phyloP scores from a whole-genome alignment of 495 filamentous ascomycete species.

The Thermothielavioides terrestris region DNA sequence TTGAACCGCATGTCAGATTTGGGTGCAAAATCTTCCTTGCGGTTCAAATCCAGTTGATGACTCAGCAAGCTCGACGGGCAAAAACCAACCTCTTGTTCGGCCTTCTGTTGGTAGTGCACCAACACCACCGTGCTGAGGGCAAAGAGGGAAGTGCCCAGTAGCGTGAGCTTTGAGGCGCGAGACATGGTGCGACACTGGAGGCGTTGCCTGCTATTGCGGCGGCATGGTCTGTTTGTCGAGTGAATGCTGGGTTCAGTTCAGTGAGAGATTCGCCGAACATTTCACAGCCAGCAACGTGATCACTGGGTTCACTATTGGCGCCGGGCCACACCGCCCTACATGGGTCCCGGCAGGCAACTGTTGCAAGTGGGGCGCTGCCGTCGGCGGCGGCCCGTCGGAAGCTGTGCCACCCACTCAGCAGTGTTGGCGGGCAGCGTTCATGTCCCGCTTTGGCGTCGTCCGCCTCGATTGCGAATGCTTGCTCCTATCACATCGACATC shows the following conservation, averaged over 20 bases:
- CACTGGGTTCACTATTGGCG: too few species aligned
- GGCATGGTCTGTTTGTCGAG: background rate
- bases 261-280: background rate
- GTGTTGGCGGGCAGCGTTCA: background rate
- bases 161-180: constrained; percentile 74
- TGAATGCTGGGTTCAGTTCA: too few species aligned
- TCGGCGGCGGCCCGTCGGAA: constrained; percentile 2
- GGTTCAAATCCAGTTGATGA: too few species aligned
- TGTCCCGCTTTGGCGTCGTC: constrained; percentile 2
- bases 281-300: too few species aligned
- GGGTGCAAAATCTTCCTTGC: too few species aligned
- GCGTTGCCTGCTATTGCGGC: background rate
- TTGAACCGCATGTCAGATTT: too few species aligned
- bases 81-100: constrained; percentile 69
- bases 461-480: background rate
- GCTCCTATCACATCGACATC: background rate
- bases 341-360: constrained; percentile 8
- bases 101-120: constrained; percentile 79
- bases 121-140: constrained; percentile 70
- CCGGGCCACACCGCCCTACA: constrained; percentile 5
- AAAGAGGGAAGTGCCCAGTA: constrained; percentile 65
- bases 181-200: constrained; percentile 55
- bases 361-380: background rate
- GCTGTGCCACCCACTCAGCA: constrained; percentile 2
- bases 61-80: too few species aligned